Evolutionary conservation across 2,329 filamentous ascomycete species (phyloP).

Genomic region (Alternaria arbusti): DNA sequence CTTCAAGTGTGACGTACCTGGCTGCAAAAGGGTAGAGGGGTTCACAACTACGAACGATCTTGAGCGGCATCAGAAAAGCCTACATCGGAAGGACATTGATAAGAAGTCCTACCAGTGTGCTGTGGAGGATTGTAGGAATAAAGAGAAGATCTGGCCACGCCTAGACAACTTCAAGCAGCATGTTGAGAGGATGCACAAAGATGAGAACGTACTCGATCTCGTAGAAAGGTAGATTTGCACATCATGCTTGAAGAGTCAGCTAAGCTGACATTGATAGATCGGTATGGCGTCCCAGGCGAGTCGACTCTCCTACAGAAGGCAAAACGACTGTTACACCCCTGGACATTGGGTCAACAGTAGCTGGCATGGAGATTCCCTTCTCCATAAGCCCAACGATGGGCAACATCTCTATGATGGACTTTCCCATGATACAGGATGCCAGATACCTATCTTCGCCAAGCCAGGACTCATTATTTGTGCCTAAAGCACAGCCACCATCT

Average conservation of each 20-base stretch:
- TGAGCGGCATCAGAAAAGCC: conserved; percentile 75
- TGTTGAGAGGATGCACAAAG: conserved; percentile 70
- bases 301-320: conserved; percentile 8
- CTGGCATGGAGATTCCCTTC: conserved; percentile 37
- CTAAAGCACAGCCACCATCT: neutral
- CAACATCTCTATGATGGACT: conserved; percentile 17
- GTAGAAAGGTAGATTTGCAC: conserved; percentile 52
- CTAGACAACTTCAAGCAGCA: conserved; percentile 88
- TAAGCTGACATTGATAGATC: conserved; percentile 35
- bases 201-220: conserved; percentile 53
- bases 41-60: conserved; percentile 85
- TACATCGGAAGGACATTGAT: conserved; percentile 63
- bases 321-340: conserved; percentile 28
- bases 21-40: conserved; percentile 66
- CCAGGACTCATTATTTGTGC: neutral
- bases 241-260: neutral
- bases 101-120: conserved; percentile 64
- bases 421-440: conserved; percentile 29
- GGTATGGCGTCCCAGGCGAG: conserved; percentile 12
- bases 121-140: conserved; percentile 62
- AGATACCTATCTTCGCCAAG: conserved; percentile 26
- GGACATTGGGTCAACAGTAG: conserved; percentile 34
- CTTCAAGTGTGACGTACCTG: conserved; percentile 64
- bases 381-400: conserved; percentile 22
- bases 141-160: conserved; percentile 76